phyloP scores from a whole-genome alignment of 352 stramenopile species.

The Globisporangium ultimum region DNA sequence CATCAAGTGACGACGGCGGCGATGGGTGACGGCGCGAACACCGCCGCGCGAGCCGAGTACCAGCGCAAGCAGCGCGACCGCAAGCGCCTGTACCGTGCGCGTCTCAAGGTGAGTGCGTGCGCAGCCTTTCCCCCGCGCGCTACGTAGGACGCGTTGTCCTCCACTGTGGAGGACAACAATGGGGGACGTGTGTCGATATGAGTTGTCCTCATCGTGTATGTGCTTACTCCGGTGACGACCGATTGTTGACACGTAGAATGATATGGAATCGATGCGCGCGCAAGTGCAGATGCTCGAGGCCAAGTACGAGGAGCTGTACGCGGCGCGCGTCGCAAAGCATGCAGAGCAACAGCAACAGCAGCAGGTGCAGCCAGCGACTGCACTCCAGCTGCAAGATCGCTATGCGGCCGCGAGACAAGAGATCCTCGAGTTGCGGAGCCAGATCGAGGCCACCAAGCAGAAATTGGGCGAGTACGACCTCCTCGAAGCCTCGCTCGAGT shows the following conservation, averaged over 20 bases:
- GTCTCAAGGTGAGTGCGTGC: constrained; percentile 7
- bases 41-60: constrained; percentile 10
- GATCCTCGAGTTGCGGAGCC: constrained; percentile 7
- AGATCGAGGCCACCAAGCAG: constrained; percentile 13
- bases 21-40: constrained; percentile 7
- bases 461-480: constrained; percentile 15
- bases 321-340: constrained; percentile 1
- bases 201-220: no score
- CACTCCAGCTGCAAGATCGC: constrained; percentile 1
- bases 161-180: no score
- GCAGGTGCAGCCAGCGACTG: background rate
- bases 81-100: constrained; percentile 15
- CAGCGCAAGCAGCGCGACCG: constrained; percentile 19
- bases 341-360: background rate
- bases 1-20: background rate
- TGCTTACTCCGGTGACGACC: no score
- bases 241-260: constrained; percentile 4
- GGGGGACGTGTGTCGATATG: no score
- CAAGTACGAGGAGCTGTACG: constrained; percentile 12
- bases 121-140: no score
- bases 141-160: no score
- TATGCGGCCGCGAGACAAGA: constrained; percentile 7
- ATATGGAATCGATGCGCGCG: constrained; percentile 16
- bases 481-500: constrained; percentile 13
- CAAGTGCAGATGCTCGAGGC: constrained; percentile 11